These are phyloP conservation scores for Barbarea vulgaris DNA, from an alignment of 345 rosid genomes.

Conservation along the genomic window DNA sequence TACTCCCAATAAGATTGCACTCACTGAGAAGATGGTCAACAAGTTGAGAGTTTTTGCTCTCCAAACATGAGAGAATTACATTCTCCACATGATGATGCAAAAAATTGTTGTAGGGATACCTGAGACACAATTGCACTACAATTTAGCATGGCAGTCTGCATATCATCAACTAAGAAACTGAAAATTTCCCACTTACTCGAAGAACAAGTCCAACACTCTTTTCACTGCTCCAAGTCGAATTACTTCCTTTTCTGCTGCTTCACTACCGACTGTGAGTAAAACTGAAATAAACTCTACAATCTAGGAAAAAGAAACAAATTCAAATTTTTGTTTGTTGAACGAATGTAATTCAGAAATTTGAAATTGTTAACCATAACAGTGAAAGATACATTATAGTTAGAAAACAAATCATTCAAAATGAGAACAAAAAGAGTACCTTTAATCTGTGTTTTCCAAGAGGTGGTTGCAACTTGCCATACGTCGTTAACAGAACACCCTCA, in stretches of 20 bases:
- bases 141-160: constrained; percentile 38
- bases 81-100: constrained; percentile 91
- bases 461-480: constrained; percentile 91
- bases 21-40: constrained; percentile 69
- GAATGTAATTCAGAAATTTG: background rate
- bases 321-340: background rate
- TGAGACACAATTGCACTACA: constrained; percentile 45
- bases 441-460: constrained; percentile 94
- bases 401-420: background rate
- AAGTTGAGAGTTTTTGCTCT: constrained; percentile 68
- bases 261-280: constrained; percentile 74
- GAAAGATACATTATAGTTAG: constrained; percentile 1
- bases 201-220: constrained; percentile 74
- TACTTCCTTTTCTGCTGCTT: constrained; percentile 85
- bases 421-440: constrained; percentile 53
- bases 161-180: constrained; percentile 17
- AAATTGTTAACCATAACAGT: constrained; percentile 15
- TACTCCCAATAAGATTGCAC: constrained; percentile 72
- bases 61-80: constrained; percentile 77
- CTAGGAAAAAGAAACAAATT: constrained; percentile 48
- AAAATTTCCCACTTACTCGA: constrained; percentile 64
- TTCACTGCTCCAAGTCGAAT: constrained; percentile 71
- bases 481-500: constrained; percentile 64
- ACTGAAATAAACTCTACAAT: constrained; percentile 92
- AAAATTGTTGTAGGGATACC: constrained; percentile 93